These are phyloP conservation scores for Penicillium alfredii DNA, from an alignment of 495 filamentous ascomycete species.

Conservation along the genomic window DNA sequence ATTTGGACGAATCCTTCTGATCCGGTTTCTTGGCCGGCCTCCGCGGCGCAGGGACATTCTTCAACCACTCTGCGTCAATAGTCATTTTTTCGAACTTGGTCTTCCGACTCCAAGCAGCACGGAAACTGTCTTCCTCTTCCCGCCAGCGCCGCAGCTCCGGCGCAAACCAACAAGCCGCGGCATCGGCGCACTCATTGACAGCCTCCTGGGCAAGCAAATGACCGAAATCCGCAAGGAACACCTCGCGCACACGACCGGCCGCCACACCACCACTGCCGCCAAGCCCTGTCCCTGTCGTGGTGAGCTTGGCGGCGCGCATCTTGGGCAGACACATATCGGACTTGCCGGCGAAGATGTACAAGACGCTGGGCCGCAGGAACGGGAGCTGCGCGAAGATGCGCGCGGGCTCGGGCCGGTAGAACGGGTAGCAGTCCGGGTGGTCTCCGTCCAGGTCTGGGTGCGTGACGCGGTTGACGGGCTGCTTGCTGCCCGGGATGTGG, in stretches of 20 bases:
- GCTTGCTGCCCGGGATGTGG: constrained; percentile 26
- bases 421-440: constrained; percentile 44
- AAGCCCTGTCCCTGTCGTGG: constrained; percentile 40
- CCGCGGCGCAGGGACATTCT: constrained; percentile 41
- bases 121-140: constrained; percentile 55
- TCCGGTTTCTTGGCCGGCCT: constrained; percentile 23
- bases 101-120: constrained; percentile 46
- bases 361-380: constrained; percentile 64
- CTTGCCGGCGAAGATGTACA: constrained; percentile 72
- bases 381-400: constrained; percentile 59
- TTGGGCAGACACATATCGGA: constrained; percentile 55
- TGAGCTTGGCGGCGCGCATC: constrained; percentile 41
- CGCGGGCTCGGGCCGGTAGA: constrained; percentile 71
- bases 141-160: constrained; percentile 59
- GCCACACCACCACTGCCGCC: constrained; percentile 46
- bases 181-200: constrained; percentile 56
- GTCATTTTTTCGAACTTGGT: constrained; percentile 50
- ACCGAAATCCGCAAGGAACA: constrained; percentile 60
- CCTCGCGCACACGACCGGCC: constrained; percentile 63
- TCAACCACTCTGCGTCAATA: constrained; percentile 51
- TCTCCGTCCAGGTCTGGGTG: constrained; percentile 44
- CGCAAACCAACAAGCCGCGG: constrained; percentile 56
- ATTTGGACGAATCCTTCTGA: constrained; percentile 25
- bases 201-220: constrained; percentile 85
- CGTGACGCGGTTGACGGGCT: constrained; percentile 35